Evolutionary conservation across 139 green algal species (phyloP).

Genomic region (Nannochloris sp.): DNA sequence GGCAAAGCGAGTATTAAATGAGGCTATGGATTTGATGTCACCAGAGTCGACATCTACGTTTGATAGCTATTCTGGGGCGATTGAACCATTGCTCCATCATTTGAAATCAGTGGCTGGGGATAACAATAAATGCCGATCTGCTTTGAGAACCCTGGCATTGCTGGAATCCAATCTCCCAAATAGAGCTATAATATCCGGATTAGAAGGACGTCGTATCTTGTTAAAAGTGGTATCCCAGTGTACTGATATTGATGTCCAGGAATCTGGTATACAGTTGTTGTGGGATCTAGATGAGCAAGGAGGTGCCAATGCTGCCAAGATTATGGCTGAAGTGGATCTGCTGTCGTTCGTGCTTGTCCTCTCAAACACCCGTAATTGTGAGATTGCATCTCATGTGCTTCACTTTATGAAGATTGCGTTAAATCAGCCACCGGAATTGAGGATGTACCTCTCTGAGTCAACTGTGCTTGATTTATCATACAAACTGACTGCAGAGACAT

Average conservation of each 20-base stretch:
- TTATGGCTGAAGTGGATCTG: conserved; percentile 12
- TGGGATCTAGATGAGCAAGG: conserved; percentile 26
- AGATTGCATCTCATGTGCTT: conserved; percentile 17
- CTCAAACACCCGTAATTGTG: conserved; percentile 7
- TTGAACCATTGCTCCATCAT: conserved; percentile 29
- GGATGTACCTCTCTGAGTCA: background rate
- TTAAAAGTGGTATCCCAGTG: conserved; percentile 12
- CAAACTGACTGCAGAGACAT: conserved; percentile 18
- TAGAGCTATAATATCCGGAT: conserved; percentile 9
- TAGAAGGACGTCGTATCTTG: conserved; percentile 22
- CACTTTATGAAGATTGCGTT: conserved; percentile 15
- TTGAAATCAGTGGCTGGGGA: conserved; percentile 14
- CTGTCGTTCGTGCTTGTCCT: conserved; percentile 10
- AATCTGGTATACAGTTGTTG: conserved; percentile 24
- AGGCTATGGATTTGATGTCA: conserved; percentile 11
- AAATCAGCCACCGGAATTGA: background rate
- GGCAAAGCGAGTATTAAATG: conserved; percentile 26
- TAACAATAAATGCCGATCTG: conserved; percentile 11
- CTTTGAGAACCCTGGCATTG: conserved; percentile 24
- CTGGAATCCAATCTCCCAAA: conserved; percentile 34
- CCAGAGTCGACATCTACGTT: background rate
- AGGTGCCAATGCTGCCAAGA: background rate
- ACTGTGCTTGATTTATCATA: conserved; percentile 5
- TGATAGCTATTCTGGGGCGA: conserved; percentile 23
- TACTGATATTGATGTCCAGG: conserved; percentile 11